These are phyloP conservation scores for Phytophthora kernoviae DNA, from an alignment of 352 stramenopile genomes.

Conservation along the genomic window DNA sequence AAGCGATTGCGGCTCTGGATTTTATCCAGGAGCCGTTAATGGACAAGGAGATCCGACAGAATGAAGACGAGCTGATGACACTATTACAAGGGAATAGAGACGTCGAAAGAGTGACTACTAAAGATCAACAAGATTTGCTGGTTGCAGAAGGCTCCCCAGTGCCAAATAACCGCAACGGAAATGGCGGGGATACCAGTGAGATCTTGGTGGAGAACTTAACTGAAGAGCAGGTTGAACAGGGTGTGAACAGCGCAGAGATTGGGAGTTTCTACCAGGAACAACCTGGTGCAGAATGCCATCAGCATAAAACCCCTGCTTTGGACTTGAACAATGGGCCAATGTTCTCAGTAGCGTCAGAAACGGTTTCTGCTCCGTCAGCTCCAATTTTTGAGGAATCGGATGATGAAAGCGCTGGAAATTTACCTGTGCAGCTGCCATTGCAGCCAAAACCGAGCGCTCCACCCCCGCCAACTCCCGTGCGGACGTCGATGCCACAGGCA, in stretches of 20 bases:
- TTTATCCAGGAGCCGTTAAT: constrained; percentile 13
- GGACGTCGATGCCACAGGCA: constrained; percentile 25
- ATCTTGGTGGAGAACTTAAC: background rate
- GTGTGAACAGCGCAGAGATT: background rate
- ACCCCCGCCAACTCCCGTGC: constrained; percentile 9
- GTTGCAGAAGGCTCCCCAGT: constrained; percentile 29
- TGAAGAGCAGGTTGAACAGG: background rate
- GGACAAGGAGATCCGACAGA: constrained; percentile 55
- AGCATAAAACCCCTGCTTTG: background rate
- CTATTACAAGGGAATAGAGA: constrained; percentile 32
- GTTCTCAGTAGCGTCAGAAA: background rate
- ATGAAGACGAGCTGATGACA: constrained; percentile 63
- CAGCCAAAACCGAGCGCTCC: constrained; percentile 21
- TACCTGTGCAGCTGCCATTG: constrained; percentile 8
- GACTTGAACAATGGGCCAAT: background rate
- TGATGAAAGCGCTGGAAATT: background rate
- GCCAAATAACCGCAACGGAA: constrained; percentile 20
- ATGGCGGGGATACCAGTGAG: background rate
- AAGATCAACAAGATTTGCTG: constrained; percentile 16
- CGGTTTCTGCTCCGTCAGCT: constrained; percentile 28
- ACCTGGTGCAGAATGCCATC: background rate
- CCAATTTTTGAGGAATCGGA: constrained; percentile 31
- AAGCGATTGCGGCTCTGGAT: constrained; percentile 21
- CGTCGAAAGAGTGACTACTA: background rate
- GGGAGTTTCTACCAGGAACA: too few species aligned